A percentile compares a stretch with the other conserved stretches of the same genome.
Evolutionary conservation across 306 rosid genomes (phyloP).

Genomic region (Vigna radiata): DNA sequence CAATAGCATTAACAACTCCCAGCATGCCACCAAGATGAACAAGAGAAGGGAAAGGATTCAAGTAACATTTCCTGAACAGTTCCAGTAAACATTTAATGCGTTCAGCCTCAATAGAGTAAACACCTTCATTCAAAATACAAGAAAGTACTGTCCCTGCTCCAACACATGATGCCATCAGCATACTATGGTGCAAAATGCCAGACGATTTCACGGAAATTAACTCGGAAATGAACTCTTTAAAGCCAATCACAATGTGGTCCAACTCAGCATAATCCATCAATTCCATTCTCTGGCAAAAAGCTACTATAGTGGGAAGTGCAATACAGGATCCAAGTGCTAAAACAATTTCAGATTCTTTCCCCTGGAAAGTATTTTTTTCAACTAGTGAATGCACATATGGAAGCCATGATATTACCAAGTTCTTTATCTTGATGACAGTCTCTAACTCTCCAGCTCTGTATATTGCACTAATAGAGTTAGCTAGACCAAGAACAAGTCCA

Average conservation of each 20-base stretch:
- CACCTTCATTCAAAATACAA: slow-evolving; percentile 71
- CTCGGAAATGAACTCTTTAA: slow-evolving; percentile 73
- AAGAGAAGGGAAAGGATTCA: slow-evolving; percentile 69
- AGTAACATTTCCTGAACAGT: slow-evolving; percentile 79
- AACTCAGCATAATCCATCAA: slow-evolving; percentile 71
- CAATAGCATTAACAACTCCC: slow-evolving; percentile 83
- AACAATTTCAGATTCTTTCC: slow-evolving; percentile 52
- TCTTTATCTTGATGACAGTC: slow-evolving; percentile 77
- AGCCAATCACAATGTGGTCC: slow-evolving; percentile 62
- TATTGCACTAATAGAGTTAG: slow-evolving; percentile 68
- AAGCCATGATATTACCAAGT: slow-evolving; percentile 75
- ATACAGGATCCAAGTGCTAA: slow-evolving; percentile 89
- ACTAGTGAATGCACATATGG: slow-evolving; percentile 58
- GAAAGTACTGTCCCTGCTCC: slow-evolving; percentile 89
- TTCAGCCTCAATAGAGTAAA: slow-evolving; percentile 67
- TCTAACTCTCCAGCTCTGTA: slow-evolving; percentile 76
- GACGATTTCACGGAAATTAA: slow-evolving; percentile 67
- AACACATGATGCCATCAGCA: slow-evolving; percentile 86
- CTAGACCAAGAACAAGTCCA: slow-evolving; percentile 94
- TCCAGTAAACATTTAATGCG: slow-evolving; percentile 70
- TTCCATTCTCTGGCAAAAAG: slow-evolving; percentile 85
- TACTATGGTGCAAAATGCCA: slow-evolving; percentile 63
- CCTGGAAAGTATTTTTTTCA: slow-evolving; percentile 49
- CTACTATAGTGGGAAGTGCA: slow-evolving; percentile 77
- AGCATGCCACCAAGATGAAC: slow-evolving; percentile 93